Evolutionary conservation across 1,284 basidiomycete genomes (phyloP).

Genomic region (Fomitopsis palustris): DNA sequence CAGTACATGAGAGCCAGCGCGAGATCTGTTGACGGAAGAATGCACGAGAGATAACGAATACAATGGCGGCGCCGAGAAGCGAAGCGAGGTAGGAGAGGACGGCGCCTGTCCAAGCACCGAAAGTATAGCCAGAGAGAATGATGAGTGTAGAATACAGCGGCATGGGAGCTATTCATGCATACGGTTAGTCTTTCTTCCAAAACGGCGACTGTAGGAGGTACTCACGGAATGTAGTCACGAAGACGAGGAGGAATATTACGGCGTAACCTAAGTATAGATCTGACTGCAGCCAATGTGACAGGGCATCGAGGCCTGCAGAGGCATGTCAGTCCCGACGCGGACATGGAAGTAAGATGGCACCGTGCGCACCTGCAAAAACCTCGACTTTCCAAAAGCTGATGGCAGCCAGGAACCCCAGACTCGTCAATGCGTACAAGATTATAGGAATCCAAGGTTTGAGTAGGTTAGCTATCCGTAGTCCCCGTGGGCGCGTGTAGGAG

Average conservation of each 20-base stretch:
- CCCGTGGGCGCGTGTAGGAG: conserved; percentile 44
- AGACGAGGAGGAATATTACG: conserved; percentile 73
- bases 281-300: conserved; percentile 68
- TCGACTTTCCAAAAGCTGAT: conserved; percentile 72
- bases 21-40: conserved; percentile 69
- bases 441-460: conserved; percentile 72
- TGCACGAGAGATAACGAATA: conserved; percentile 73
- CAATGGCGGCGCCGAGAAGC: conserved; percentile 72
- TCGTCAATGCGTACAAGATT: conserved; percentile 65
- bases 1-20: conserved; percentile 64
- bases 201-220: conserved; percentile 17
- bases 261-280: conserved; percentile 67
- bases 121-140: conserved; percentile 84
- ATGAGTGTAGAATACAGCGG: conserved; percentile 88
- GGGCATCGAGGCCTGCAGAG: conserved; percentile 59
- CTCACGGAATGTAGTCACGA: conserved; percentile 81
- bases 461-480: conserved; percentile 50
- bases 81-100: conserved; percentile 85
- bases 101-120: conserved; percentile 76
- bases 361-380: conserved; percentile 60
- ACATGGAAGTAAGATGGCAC: neutral
- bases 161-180: conserved; percentile 55
- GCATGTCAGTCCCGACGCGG: neutral
- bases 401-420: conserved; percentile 63
- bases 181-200: neutral